Evolutionary conservation across 2,329 filamentous ascomycete species (phyloP), one percentile per base, ranked within the genome.

Genomic region (Claviceps arundinis): DNA sequence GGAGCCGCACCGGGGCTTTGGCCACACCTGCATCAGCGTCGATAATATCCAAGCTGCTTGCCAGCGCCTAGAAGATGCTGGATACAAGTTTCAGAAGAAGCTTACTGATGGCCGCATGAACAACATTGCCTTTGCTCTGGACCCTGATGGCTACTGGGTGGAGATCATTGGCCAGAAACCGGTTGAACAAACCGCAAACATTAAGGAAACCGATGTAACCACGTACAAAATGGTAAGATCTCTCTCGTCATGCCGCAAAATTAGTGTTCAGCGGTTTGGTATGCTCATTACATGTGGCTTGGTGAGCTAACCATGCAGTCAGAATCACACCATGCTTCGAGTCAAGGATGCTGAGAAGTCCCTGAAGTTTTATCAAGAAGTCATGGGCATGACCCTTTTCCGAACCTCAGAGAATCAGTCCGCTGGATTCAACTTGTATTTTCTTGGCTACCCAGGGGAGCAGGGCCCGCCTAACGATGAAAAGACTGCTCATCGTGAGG

Each of bases 21-120:
- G 89, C 3, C 91, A 97, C 67, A 81, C 89, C 22, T 91, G 87
- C 62, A 83, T 97, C 65, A 81, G 79, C 49, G 85, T 89, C 48
- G 85, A 89, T 70, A 82, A 88, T 66, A 84, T 96, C 56, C 87
- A 95, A 71, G 88, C 85, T 3, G 90, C 91, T 2, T 97, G 93
- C 73, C 74, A 89, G 73, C 80, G 90, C 53, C 78, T 98, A 55
- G 89, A 95, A 67, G 86, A 91, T 64, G 89, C 86, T 6, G 90
- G 90, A 0, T 95, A 95, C 71, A 79, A 78, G 56, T 98, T 97
- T 71, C 89, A 97, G 76, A 97, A 97, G 81, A 94, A 88, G 71
- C 74, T 97, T 53, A 81, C 81, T 0, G 91, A 97, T 58, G 93
- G 93, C 2, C 78, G 84, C 53, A 95, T 94, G 87, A 78, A 77